Percentiles rank a stretch among this genome's conserved stretches.
Conservation (phyloP, 345 rosid species). For the Aquilaria yunnanensis region DNA sequence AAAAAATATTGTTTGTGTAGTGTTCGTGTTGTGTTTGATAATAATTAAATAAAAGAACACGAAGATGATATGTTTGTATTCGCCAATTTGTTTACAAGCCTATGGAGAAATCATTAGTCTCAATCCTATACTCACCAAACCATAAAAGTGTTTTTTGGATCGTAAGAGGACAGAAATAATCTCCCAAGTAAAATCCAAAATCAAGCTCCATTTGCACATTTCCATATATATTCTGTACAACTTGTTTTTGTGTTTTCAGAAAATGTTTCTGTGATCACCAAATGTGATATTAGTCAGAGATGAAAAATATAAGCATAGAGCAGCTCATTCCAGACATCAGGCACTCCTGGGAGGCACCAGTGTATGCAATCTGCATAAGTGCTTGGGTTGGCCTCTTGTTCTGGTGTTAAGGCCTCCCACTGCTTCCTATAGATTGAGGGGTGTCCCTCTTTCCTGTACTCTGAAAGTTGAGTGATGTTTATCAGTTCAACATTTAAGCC, state of each 20-base stretch:
- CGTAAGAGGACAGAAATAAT: background rate
- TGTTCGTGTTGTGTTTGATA: too few relatives aligned
- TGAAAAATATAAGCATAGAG: constrained; percentile 53
- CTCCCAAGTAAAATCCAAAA: too few relatives aligned
- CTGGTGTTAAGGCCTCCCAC: constrained; percentile 54
- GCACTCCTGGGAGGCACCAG: constrained; percentile 92
- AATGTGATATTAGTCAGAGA: constrained; percentile 1
- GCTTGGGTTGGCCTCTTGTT: constrained; percentile 42
- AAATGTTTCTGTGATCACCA: background rate
- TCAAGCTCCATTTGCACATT: too few relatives aligned
- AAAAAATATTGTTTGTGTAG: too few relatives aligned
- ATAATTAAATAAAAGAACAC: too few relatives aligned
- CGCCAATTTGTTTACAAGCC: too few relatives aligned
- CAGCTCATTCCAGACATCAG: constrained; percentile 90
- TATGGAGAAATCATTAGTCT: background rate
- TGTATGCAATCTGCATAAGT: constrained; percentile 82
- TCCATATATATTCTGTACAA: background rate
- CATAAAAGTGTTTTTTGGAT: background rate
- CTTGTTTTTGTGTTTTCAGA: background rate
- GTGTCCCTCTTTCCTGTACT: constrained; percentile 81
- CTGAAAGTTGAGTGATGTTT: constrained; percentile 69
- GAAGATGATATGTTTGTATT: too few relatives aligned
- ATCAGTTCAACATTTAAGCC: constrained; percentile 53
- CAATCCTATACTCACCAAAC: background rate
- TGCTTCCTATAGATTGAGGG: constrained; percentile 65